Evolutionary conservation across 495 filamentous ascomycete species (phyloP).

Genomic region (Tuber umbilicatum): DNA sequence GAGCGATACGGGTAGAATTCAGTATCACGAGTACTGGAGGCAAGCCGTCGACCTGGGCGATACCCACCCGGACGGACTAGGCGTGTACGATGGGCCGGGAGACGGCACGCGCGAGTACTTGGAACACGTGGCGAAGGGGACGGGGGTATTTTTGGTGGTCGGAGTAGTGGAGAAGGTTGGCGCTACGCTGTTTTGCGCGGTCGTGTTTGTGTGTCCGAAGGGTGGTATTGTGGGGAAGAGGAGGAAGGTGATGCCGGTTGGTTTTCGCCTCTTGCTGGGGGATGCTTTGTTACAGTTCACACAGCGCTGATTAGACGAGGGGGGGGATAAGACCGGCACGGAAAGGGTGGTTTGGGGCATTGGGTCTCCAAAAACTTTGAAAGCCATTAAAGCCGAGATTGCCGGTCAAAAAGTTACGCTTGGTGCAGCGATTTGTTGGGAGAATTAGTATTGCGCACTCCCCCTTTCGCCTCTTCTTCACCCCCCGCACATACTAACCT

Average conservation of each 20-base stretch:
- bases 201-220: slow-evolving; percentile 72
- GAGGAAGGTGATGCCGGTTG: slow-evolving; percentile 83
- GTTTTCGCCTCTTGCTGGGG: slow-evolving; percentile 25
- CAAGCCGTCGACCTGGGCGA: slow-evolving; percentile 79
- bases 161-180: slow-evolving; percentile 74
- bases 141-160: slow-evolving; percentile 69
- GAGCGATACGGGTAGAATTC: slow-evolving; percentile 63
- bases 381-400: slow-evolving; percentile 74
- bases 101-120: slow-evolving; percentile 81
- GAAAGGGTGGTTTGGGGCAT: slow-evolving; percentile 88
- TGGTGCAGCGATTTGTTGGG: slow-evolving; percentile 91
- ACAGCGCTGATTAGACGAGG: neutral
- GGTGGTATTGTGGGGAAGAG: slow-evolving; percentile 74
- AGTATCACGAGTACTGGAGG: slow-evolving; percentile 76
- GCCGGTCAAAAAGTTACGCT: slow-evolving; percentile 69
- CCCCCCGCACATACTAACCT: neutral
- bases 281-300: neutral
- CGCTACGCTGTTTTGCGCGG: slow-evolving; percentile 78
- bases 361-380: slow-evolving; percentile 71
- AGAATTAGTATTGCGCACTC: slow-evolving; percentile 63
- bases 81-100: slow-evolving; percentile 46
- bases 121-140: slow-evolving; percentile 65
- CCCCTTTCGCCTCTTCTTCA: neutral
- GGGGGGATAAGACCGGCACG: slow-evolving; percentile 55
- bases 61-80: slow-evolving; percentile 47